phyloP scores from a whole-genome alignment of 257 asterid species.

The Rubia yunnanensis region DNA sequence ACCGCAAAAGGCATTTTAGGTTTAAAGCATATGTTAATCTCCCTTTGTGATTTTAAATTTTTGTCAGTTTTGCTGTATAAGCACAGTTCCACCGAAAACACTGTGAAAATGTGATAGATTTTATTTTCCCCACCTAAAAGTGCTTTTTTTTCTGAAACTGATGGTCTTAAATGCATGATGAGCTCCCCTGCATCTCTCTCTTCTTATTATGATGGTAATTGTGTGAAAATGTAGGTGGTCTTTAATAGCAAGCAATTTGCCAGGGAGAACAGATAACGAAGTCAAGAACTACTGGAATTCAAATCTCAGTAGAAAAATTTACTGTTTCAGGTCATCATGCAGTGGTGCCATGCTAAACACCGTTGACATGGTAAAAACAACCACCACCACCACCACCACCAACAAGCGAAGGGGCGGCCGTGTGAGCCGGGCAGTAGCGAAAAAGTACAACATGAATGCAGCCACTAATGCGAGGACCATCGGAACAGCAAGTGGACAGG shows the following conservation, averaged over 20 bases:
- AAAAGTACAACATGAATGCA: slow-evolving; percentile 17
- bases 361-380: slow-evolving; percentile 22
- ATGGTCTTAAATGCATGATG: background rate
- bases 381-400: background rate
- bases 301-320: slow-evolving; percentile 36
- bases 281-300: slow-evolving; percentile 63
- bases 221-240: slow-evolving; percentile 42
- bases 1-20: too few species aligned
- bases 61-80: background rate
- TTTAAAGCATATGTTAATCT: too few species aligned
- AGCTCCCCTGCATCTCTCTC: background rate
- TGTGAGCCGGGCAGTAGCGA: slow-evolving; percentile 21
- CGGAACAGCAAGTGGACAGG: background rate
- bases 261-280: slow-evolving; percentile 61
- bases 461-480: background rate
- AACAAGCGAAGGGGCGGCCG: slow-evolving; percentile 26
- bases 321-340: slow-evolving; percentile 26
- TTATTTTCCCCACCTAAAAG: background rate
- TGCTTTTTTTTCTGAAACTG: background rate
- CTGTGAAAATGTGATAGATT: background rate
- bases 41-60: too few species aligned
- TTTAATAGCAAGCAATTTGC: slow-evolving; percentile 46
- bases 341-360: slow-evolving; percentile 15
- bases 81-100: background rate
- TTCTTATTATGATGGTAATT: background rate